Conservation (phyloP, 2,329 filamentous ascomycete species). For the Stachybotrys echinatus region DNA sequence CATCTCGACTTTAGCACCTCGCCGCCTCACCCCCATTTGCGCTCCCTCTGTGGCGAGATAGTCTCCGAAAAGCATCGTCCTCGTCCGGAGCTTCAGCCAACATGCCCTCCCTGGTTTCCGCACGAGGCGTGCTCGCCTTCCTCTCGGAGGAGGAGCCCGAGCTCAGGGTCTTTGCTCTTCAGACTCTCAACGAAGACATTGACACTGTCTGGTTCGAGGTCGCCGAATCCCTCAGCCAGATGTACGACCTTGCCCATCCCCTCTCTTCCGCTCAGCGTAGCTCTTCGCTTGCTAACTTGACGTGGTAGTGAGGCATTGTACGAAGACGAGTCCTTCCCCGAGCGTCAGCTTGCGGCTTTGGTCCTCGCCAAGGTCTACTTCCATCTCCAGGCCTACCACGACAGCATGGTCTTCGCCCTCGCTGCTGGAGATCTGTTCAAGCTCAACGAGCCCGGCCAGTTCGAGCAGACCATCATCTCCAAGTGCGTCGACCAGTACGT, state of each 20-base stretch:
- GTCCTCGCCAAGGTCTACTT: conserved; percentile 98
- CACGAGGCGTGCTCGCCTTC: conserved; percentile 91
- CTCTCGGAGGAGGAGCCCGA: conserved; percentile 91
- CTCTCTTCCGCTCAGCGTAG: background rate
- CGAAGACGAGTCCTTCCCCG: conserved; percentile 91
- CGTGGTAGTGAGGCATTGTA: conserved; percentile 80
- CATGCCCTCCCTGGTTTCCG: conserved; percentile 93
- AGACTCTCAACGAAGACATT: conserved; percentile 93
- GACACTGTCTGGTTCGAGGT: conserved; percentile 98
- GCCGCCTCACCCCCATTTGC: conserved; percentile 6
- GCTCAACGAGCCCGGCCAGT: conserved; percentile 85
- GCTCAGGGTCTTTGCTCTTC: conserved; percentile 89
- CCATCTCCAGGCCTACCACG: conserved; percentile 96
- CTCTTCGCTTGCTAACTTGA: conserved; percentile 7
- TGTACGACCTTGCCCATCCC: conserved; percentile 50
- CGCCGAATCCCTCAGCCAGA: conserved; percentile 83
- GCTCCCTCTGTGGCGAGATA: conserved; percentile 8
- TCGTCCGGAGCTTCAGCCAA: conserved; percentile 17
- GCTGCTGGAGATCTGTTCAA: conserved; percentile 94
- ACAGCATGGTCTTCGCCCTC: conserved; percentile 97
- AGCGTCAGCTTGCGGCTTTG: conserved; percentile 88
- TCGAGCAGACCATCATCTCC: conserved; percentile 97
- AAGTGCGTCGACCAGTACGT: conserved; percentile 99
- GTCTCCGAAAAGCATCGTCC: conserved; percentile 11
- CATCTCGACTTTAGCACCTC: background rate